Conservation (phyloP, 148 eudicot species). For the Chenopodium suecicum region DNA sequence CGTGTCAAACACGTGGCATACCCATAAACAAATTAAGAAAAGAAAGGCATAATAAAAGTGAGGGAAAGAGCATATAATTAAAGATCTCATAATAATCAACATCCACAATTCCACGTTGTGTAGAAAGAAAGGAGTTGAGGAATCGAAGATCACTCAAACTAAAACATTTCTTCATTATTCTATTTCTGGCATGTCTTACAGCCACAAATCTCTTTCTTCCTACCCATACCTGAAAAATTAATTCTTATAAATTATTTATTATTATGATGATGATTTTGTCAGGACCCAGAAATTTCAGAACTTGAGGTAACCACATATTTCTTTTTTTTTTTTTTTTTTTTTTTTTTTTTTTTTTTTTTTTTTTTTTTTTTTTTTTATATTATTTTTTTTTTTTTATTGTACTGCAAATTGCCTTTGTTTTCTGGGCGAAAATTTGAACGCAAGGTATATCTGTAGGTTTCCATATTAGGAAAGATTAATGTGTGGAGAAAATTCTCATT, state of each 20-base stretch:
- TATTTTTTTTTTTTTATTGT: background rate
- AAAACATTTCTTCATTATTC: conserved; percentile 11
- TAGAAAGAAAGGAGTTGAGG: background rate
- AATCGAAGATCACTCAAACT: background rate
- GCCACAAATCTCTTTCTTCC: background rate
- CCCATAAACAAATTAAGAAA: too few species aligned
- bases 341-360: background rate
- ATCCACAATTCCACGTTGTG: background rate
- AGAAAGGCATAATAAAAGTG: background rate
- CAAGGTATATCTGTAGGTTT: conserved; percentile 17
- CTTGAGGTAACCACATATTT: conserved; percentile 20
- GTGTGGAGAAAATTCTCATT: background rate
- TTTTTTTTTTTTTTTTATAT: background rate
- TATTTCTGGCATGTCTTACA: conserved; percentile 25
- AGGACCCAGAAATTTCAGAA: conserved; percentile 5
- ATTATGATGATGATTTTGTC: conserved; percentile 18
- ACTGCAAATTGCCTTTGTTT: background rate
- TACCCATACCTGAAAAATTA: background rate
- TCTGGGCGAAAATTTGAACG: background rate
- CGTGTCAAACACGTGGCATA: background rate
- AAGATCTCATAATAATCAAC: background rate
- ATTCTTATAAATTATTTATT: background rate
- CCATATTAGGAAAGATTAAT: conserved; percentile 27
- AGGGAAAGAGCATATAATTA: background rate
- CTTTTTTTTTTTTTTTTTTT: background rate